Evolutionary conservation across 257 asterid species (phyloP), one percentile per base, ranked within the genome.

Genomic region (Gentiana dahurica): DNA sequence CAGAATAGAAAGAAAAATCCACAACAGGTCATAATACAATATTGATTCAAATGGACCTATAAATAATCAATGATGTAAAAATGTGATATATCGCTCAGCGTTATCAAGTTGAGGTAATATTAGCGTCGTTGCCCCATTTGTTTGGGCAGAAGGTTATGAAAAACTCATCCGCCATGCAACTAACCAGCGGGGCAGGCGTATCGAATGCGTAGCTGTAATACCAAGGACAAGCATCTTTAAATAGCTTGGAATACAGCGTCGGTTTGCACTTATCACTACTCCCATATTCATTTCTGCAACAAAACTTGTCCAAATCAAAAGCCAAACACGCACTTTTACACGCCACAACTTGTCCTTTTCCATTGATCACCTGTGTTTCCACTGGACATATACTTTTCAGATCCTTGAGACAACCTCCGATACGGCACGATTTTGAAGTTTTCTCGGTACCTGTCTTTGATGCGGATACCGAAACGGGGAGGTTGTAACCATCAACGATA

Each of bases 301-400:
- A 90, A 57, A 80, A 90, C 1, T 69, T 36, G 43, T 90, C 97
- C 1, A 39, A 64, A 55, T 82, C 64, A 64, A 73, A 90, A 4
- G 94, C 96, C 77, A 86, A 69, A 13, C 97, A 89, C 47, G 83
- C 97, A 41, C 95, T 89, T 62, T 74, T 78, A 58, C 97, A 89
- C 15, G 95, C 97, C 74, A 82, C 91, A 4, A 90, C 75, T 39
- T 77, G 79, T 10, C 87, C 87, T 10, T 6, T 8, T 4, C 13
- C 13, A 45, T 79, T 80, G 65, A 51, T 8, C 3, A 83, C 86
- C 58, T 60, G 68, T 1, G 86, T 79, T 64, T 81, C 95, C 7
- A 4, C 8, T 0, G 95, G 97, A 39, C 97, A 89, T 13, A 8
- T 43, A 2, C 47, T 62, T 53, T 79, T 83, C 63, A 78, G 0